phyloP scores from a whole-genome alignment of 768 basidiomycete genomes.

The Coprinopsis sp. region DNA sequence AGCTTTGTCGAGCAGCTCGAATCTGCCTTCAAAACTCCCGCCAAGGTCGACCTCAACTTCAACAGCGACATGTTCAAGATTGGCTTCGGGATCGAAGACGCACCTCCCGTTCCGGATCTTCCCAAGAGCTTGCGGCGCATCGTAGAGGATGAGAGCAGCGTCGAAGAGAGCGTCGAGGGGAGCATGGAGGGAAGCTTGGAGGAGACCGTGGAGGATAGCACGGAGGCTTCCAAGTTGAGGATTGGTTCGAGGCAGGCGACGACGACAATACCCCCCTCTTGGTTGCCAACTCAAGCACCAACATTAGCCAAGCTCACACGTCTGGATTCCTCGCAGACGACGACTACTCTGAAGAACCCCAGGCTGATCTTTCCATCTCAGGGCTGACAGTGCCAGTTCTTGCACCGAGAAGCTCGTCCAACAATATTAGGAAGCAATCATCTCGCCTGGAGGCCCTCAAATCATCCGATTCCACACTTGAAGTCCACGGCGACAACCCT shows the following conservation, averaged over 20 bases:
- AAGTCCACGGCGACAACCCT: neutral
- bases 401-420: no score
- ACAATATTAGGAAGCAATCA: no score
- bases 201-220: no score
- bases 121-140: constrained; percentile 25
- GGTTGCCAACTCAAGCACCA: no score
- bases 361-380: no score
- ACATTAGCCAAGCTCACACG: no score
- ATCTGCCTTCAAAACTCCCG: constrained; percentile 73
- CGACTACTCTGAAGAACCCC: neutral
- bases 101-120: constrained; percentile 51
- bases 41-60: constrained; percentile 58
- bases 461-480: neutral
- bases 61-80: constrained; percentile 24
- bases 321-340: neutral
- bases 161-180: constrained; percentile 11
- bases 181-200: constrained; percentile 3
- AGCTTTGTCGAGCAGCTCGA: constrained; percentile 85
- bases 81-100: constrained; percentile 23
- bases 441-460: no score
- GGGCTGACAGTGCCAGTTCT: no score
- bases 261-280: no score
- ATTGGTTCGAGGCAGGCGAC: no score
- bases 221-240: constrained; percentile 4
- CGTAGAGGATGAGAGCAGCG: constrained; percentile 3